Evolutionary conservation across 352 stramenopile genomes (phyloP).

Genomic region (Globisporangium polare): DNA sequence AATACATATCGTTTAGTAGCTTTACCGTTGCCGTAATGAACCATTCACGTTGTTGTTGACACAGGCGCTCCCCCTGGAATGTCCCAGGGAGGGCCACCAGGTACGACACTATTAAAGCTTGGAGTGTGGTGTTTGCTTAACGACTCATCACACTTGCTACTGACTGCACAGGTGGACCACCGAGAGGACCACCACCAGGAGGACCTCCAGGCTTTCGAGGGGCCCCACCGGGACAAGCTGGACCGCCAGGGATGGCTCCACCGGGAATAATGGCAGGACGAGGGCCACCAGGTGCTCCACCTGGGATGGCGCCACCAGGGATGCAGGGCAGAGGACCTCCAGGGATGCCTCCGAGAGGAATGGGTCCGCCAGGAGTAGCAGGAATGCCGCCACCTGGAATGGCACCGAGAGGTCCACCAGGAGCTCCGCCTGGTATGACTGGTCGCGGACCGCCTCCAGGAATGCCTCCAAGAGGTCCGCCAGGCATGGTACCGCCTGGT

Average conservation of each 20-base stretch:
- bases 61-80: conserved; percentile 20
- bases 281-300: neutral
- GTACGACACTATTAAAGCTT: neutral
- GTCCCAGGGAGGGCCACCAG: conserved; percentile 25
- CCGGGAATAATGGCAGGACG: neutral
- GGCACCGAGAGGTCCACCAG: conserved; percentile 8
- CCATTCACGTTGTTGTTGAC: neutral
- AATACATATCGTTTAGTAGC: neutral
- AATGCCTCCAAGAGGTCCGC: neutral
- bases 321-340: neutral
- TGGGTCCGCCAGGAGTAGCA: conserved; percentile 14
- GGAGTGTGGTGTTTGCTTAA: neutral
- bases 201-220: conserved; percentile 23
- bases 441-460: neutral
- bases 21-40: neutral
- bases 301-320: neutral
- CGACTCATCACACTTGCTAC: neutral
- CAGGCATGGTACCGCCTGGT: conserved; percentile 2
- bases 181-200: conserved; percentile 14
- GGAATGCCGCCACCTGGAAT: conserved; percentile 3
- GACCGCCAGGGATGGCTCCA: conserved; percentile 10
- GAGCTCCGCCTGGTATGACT: neutral
- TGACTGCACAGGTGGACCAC: conserved; percentile 9
- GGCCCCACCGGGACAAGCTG: conserved; percentile 32
- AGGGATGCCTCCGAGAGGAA: conserved; percentile 4